Evolutionary conservation across 2,329 filamentous ascomycete genomes (phyloP), one percentile per base, ranked within the genome.

Genomic region (Fusarium hainanense): DNA sequence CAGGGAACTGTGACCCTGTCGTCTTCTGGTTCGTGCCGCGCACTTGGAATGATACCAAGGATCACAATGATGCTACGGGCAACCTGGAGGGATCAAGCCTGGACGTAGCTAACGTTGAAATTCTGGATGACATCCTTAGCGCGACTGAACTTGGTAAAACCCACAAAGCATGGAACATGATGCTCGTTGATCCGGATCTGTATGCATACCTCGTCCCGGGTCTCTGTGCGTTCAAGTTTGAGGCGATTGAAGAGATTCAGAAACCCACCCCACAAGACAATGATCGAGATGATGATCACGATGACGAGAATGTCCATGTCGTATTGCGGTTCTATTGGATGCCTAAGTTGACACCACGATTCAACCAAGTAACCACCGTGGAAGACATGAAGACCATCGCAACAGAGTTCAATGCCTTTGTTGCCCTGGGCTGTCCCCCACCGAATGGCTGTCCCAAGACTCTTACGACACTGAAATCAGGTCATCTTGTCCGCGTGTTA

Each of bases 261-360:
- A 11, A 37, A 6, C 9, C 32, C 32, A n/a, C 5, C 32, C 5
- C 2, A 37, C 32, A 37, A 16, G 32, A 34, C 18, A 8, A 34
- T 18, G 32, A 10, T 4, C 16, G 10, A 16, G 32, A 34, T 34
- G 16, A 34, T 18, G 32, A 10, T 4, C 16, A 18, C 32, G 1
- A 11, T 11, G 16, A 4, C 32, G 32, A 37, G 3, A 11, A 37
- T 6, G n/a, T 16, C 7, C 28, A 44, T 12, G 47, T 41, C 2
- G 58, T 30, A 11, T 11, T 67, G 42, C 46, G 52, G 30, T 57
- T 68, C 25, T 25, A 46, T 16, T 65, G 57, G 47, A 66, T 68
- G 62, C 51, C 48, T 2, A 11, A 20, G 6, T 34, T 32, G 5
- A 6, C 32, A 18, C 32, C 32, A 18, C 16, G 32, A 18, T 37